Evolutionary conservation across 2,329 filamentous ascomycete genomes (phyloP).

Genomic region (Periconia macrospinosa): DNA sequence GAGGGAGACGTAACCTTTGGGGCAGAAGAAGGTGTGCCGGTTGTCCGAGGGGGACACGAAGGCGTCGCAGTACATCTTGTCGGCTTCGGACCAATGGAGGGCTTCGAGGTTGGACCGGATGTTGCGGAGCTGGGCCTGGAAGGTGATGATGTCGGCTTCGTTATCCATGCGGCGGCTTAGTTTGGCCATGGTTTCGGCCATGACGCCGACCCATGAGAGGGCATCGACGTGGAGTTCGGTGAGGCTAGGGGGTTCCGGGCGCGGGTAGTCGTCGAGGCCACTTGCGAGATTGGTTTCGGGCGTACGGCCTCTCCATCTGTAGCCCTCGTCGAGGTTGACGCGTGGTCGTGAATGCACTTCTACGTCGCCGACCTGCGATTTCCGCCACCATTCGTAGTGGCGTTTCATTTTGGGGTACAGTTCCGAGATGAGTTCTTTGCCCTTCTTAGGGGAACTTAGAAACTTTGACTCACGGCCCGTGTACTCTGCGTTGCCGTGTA

Average conservation of each 20-base stretch:
- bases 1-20: conserved; percentile 90
- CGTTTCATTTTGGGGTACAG: conserved; percentile 86
- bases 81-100: conserved; percentile 83
- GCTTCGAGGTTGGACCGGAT: conserved; percentile 83
- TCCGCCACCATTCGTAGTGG: conserved; percentile 92
- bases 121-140: conserved; percentile 68
- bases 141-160: conserved; percentile 70
- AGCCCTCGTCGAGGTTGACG: conserved; percentile 68
- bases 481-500: conserved; percentile 44
- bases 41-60: conserved; percentile 75
- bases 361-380: conserved; percentile 78
- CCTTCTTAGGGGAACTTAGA: conserved; percentile 63
- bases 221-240: conserved; percentile 92
- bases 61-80: conserved; percentile 84
- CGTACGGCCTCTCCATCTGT: conserved; percentile 88
- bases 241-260: conserved; percentile 85
- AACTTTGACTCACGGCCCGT: conserved; percentile 60
- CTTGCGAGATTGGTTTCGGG: conserved; percentile 82
- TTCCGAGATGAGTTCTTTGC: conserved; percentile 69
- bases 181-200: conserved; percentile 77
- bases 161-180: conserved; percentile 74
- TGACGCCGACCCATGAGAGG: conserved; percentile 94
- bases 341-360: conserved; percentile 27
- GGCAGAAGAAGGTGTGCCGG: conserved; percentile 80
- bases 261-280: conserved; percentile 91